Evolutionary conservation across 176 grass and related monocot genomes (phyloP).

Genomic region (Eragrostis nindensis): DNA sequence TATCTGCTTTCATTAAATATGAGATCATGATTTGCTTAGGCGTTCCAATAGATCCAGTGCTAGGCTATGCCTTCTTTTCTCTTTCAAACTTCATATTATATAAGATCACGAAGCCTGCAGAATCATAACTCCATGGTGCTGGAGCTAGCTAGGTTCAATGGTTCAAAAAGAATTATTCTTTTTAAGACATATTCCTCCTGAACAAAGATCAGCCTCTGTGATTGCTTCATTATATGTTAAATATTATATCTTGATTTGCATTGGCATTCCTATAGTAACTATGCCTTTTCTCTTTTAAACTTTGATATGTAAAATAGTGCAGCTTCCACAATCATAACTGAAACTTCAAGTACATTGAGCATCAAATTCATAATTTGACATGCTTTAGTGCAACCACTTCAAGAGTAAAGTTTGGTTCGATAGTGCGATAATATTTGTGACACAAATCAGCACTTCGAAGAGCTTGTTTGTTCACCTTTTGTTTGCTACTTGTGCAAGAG

Average conservation of each 20-base stretch:
- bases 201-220: slow-evolving; percentile 6
- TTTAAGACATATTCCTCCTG: slow-evolving; percentile 38
- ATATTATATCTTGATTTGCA: slow-evolving; percentile 14
- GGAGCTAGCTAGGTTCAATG: not conserved
- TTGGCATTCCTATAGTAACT: not conserved
- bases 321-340: not conserved
- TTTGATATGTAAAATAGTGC: not conserved
- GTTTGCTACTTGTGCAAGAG: no score
- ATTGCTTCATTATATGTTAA: not conserved
- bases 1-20: not conserved
- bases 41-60: not conserved
- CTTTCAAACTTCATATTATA: no score
- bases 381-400: no score
- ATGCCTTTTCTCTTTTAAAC: not conserved
- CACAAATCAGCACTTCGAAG: no score
- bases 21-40: slow-evolving; percentile 1
- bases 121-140: not conserved
- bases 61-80: not conserved
- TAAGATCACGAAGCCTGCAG: not conserved
- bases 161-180: slow-evolving; percentile 5
- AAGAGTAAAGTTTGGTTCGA: no score
- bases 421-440: no score
- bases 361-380: no score
- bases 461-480: no score
- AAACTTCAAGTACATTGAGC: not conserved